Evolutionary conservation across 441 rosid species (phyloP).

Genomic region (Syzygium malaccense): DNA sequence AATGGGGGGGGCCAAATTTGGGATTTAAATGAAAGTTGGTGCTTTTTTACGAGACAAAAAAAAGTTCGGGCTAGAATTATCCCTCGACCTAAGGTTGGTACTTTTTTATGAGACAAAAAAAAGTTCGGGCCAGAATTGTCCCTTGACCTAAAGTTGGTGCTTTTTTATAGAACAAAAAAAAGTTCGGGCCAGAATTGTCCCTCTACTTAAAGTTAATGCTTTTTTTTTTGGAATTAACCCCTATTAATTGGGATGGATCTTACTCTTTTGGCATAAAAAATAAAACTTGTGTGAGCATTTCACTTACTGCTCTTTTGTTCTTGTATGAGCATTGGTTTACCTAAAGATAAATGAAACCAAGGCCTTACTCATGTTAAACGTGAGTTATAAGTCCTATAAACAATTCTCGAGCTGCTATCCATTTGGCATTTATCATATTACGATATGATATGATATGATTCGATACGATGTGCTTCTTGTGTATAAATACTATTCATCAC

Average conservation of each 20-base stretch:
- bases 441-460: background rate
- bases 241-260: background rate
- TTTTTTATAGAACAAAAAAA: too few species aligned
- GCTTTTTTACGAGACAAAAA: too few species aligned
- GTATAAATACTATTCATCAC: background rate
- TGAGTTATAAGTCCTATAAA: background rate
- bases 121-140: too few species aligned
- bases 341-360: background rate
- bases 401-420: background rate
- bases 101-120: too few species aligned
- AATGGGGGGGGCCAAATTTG: too few species aligned
- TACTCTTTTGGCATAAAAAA: background rate
- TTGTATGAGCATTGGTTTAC: background rate
- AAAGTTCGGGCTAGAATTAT: too few species aligned
- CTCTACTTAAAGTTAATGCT: too few species aligned
- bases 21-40: too few species aligned
- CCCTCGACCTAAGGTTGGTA: too few species aligned
- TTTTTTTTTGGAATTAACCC: too few species aligned
- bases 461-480: background rate
- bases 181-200: too few species aligned
- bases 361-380: background rate
- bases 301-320: background rate
- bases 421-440: background rate
- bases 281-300: background rate
- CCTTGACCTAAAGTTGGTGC: too few species aligned